These are phyloP conservation scores for Phytophthora sp. DNA, from an alignment of 352 stramenopile genomes.

Conservation along the genomic window DNA sequence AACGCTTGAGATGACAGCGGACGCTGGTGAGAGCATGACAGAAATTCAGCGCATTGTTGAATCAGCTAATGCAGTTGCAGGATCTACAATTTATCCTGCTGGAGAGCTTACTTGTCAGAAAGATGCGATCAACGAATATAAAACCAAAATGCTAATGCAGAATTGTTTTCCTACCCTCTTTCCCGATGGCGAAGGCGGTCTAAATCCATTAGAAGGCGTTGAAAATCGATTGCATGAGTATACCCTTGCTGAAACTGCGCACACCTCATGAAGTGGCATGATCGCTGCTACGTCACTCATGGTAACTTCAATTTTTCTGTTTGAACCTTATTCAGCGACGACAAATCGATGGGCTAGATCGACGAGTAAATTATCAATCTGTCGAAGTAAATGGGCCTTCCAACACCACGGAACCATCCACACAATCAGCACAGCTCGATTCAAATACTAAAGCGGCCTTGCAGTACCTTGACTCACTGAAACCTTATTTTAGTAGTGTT, in stretches of 20 bases:
- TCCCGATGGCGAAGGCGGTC: background rate
- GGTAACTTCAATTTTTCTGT: background rate
- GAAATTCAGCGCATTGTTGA: too few relatives aligned
- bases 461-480: background rate
- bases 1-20: too few relatives aligned
- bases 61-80: too few relatives aligned
- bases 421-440: background rate
- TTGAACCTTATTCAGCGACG: background rate
- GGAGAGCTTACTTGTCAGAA: background rate
- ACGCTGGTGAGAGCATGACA: too few relatives aligned
- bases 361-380: background rate
- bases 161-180: constrained; percentile 3
- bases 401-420: background rate
- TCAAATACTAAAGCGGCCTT: background rate
- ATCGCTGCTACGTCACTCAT: background rate
- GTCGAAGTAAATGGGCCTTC: too few relatives aligned
- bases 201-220: background rate
- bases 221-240: background rate
- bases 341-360: background rate
- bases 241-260: background rate
- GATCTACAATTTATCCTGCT: background rate
- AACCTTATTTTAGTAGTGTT: constrained; percentile 1
- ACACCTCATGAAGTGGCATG: constrained; percentile 1
- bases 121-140: background rate
- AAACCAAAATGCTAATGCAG: background rate